Evolutionary conservation across 2,329 filamentous ascomycete genomes (phyloP).

Genomic region (Alternaria angustiovoidea): DNA sequence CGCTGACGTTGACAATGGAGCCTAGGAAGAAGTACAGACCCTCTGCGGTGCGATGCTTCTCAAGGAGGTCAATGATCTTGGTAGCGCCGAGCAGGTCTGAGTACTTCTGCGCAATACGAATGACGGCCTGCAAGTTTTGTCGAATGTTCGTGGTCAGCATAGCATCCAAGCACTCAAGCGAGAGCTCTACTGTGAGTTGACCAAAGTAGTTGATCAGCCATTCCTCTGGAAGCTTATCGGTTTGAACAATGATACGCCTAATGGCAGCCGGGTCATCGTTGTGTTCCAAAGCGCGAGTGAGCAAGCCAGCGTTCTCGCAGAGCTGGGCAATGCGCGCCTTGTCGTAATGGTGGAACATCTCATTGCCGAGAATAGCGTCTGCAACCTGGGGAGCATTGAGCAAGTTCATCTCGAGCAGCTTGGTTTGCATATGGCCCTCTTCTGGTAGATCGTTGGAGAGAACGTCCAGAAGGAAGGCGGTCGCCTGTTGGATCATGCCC

Average conservation of each 20-base stretch:
- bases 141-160: slow-evolving; percentile 98
- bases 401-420: slow-evolving; percentile 96
- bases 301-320: slow-evolving; percentile 89
- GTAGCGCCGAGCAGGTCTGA: slow-evolving; percentile 91
- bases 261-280: slow-evolving; percentile 89
- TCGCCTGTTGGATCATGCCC: slow-evolving; percentile 96
- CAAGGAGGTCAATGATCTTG: slow-evolving; percentile 88
- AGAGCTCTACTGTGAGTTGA: slow-evolving; percentile 93
- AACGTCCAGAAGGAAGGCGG: slow-evolving; percentile 95
- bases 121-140: slow-evolving; percentile 92
- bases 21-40: slow-evolving; percentile 98
- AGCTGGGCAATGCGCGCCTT: slow-evolving; percentile 86
- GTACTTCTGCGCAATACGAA: slow-evolving; percentile 97
- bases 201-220: slow-evolving; percentile 95
- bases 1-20: slow-evolving; percentile 95
- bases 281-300: slow-evolving; percentile 79
- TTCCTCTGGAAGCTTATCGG: slow-evolving; percentile 86
- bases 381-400: slow-evolving; percentile 96
- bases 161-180: slow-evolving; percentile 89
- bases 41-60: slow-evolving; percentile 97
- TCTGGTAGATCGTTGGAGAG: slow-evolving; percentile 95
- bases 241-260: slow-evolving; percentile 88
- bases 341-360: slow-evolving; percentile 98
- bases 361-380: slow-evolving; percentile 95
- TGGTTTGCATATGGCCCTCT: slow-evolving; percentile 91